phyloP scores from a whole-genome alignment of 2,329 filamentous ascomycete species.

The Chrysoporthe deuterocubensis region DNA sequence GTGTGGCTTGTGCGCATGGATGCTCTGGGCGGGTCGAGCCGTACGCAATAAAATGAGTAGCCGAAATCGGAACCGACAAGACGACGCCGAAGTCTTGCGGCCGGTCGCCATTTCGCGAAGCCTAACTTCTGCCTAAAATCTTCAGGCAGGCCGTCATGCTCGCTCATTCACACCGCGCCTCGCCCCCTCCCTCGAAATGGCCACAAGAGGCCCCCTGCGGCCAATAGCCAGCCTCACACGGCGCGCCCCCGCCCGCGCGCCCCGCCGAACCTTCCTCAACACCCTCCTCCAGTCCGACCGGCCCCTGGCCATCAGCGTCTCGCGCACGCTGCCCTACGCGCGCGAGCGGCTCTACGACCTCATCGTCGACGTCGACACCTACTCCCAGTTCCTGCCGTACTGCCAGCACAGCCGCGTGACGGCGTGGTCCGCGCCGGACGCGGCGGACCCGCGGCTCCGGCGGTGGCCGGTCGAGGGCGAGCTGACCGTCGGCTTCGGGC shows the following conservation, averaged over 20 bases:
- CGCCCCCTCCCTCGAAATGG: slow-evolving; percentile 13
- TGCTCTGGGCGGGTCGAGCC: slow-evolving; percentile 5
- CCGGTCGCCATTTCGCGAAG: slow-evolving; percentile 17
- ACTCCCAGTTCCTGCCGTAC: slow-evolving; percentile 89
- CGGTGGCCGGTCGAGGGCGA: slow-evolving; percentile 75
- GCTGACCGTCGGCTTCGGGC: slow-evolving; percentile 83
- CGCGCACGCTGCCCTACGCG: slow-evolving; percentile 77
- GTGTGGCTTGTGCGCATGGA: neutral
- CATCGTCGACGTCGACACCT: slow-evolving; percentile 86
- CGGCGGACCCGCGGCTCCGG: slow-evolving; percentile 27
- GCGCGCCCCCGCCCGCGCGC: slow-evolving; percentile 1
- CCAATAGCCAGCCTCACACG: slow-evolving; percentile 16
- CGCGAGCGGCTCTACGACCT: slow-evolving; percentile 74
- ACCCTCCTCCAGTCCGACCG: slow-evolving; percentile 49
- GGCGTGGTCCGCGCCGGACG: slow-evolving; percentile 64
- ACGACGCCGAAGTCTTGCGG: slow-evolving; percentile 18
- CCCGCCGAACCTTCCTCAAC: slow-evolving; percentile 28
- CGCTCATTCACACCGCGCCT: slow-evolving; percentile 7
- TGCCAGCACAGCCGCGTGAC: slow-evolving; percentile 80
- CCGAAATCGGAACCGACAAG: slow-evolving; percentile 27
- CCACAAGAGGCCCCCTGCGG: slow-evolving; percentile 20
- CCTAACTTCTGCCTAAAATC: neutral
- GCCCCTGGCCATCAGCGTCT: slow-evolving; percentile 64
- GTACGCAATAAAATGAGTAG: neutral
- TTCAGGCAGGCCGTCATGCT: neutral